Percentiles rank a stretch among this genome's conserved stretches.
phyloP scores from a whole-genome alignment of 495 filamentous ascomycete species.

The Penicillium diatomitis region DNA sequence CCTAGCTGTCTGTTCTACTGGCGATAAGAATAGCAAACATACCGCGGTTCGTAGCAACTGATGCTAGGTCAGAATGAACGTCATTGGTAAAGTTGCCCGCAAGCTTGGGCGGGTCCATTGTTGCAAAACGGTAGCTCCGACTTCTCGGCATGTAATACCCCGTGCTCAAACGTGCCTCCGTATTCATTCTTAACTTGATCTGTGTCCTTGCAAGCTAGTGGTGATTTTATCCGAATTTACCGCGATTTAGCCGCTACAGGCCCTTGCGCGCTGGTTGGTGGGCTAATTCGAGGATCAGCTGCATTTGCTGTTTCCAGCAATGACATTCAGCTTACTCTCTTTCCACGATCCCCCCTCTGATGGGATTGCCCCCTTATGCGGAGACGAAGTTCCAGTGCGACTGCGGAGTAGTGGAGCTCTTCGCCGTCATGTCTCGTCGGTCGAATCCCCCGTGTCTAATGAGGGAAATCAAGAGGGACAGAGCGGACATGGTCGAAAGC shows the following conservation, averaged over 20 bases:
- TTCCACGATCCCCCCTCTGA: background rate
- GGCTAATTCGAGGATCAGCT: background rate
- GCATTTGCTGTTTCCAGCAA: background rate
- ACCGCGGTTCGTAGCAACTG: too few relatives aligned
- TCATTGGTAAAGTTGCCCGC: too few relatives aligned
- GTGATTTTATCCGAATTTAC: constrained; percentile 8
- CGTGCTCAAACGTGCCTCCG: background rate
- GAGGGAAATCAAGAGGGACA: constrained; percentile 3
- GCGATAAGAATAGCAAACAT: too few relatives aligned
- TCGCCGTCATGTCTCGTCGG: constrained; percentile 12
- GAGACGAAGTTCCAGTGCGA: background rate
- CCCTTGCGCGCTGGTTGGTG: constrained; percentile 6
- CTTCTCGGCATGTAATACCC: too few relatives aligned
- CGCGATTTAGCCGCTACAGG: constrained; percentile 6
- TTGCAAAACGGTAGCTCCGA: too few relatives aligned
- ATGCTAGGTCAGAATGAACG: too few relatives aligned
- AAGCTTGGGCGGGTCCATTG: too few relatives aligned
- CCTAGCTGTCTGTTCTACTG: too few relatives aligned
- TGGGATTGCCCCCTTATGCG: constrained; percentile 4
- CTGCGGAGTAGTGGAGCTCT: constrained; percentile 1
- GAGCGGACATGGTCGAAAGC: background rate
- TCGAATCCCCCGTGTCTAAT: constrained; percentile 17
- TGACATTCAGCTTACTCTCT: background rate
- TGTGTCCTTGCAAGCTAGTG: background rate
- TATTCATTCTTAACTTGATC: background rate